Evolutionary conservation across 441 rosid species (phyloP).

Genomic region (Erysimum cheiri): DNA sequence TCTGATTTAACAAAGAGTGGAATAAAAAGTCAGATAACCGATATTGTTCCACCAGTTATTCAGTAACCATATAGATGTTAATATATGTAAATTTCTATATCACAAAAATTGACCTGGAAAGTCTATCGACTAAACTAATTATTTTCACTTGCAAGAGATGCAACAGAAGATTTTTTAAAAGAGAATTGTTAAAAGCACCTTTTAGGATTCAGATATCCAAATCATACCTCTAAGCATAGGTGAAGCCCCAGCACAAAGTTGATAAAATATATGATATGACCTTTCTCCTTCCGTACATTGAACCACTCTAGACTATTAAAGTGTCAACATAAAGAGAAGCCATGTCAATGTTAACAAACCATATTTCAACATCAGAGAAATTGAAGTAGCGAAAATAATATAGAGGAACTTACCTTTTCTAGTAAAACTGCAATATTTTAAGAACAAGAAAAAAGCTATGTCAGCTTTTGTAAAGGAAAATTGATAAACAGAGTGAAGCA

Average conservation of each 20-base stretch:
- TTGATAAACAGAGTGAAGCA: slow-evolving; percentile 1
- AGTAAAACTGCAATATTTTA: slow-evolving; percentile 77
- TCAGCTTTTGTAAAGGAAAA: slow-evolving; percentile 43
- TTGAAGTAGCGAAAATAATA: slow-evolving; percentile 33
- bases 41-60: slow-evolving; percentile 28
- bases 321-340: slow-evolving; percentile 34
- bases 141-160: slow-evolving; percentile 4
- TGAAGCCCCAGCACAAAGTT: slow-evolving; percentile 98
- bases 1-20: slow-evolving; percentile 54
- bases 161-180: neutral
- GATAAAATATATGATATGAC: slow-evolving; percentile 99
- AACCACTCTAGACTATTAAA: slow-evolving; percentile 95
- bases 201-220: slow-evolving; percentile 15
- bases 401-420: slow-evolving; percentile 77
- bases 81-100: slow-evolving; percentile 13
- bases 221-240: slow-evolving; percentile 70
- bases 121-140: neutral
- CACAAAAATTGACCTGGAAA: slow-evolving; percentile 18
- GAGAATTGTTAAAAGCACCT: neutral
- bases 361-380: slow-evolving; percentile 19
- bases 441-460: slow-evolving; percentile 36
- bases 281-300: slow-evolving; percentile 98
- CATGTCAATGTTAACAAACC: slow-evolving; percentile 30
- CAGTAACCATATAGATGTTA: slow-evolving; percentile 6
- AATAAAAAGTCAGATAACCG: slow-evolving; percentile 35